Base-by-base conservation (phyloP, 768 basidiomycete species). In the Collybia nuda region DNA sequence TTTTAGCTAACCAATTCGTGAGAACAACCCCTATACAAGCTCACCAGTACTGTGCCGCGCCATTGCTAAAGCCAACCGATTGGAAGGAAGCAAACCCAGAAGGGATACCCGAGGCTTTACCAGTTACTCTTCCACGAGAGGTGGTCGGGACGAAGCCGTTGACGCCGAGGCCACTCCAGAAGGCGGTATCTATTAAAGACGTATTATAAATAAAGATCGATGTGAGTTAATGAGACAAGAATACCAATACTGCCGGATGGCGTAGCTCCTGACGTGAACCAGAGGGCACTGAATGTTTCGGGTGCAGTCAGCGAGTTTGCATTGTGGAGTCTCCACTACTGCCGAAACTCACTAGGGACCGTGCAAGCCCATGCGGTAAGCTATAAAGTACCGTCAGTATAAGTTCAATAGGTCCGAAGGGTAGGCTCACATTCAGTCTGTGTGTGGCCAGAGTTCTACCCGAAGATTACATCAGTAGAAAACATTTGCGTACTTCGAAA, bases 381-480 rank as follows among this genome's bases (percentile, higher is more conserved):
- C 64, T 66, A 40, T n/a, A 42, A 19, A 36, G n/a, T 18, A 28
- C 19, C 44, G 12, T 26, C 7, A 26, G 14, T 14, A 45, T 14
- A 11, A 18, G 15, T 22, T 41, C 28, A 29, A 35, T 21, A 3
- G 23, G 23, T 36, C 7, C 24, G 7, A 12, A 19, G 22, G 12
- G 58, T 57, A 42, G 50, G 39, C 59, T 18, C 42, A 68, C 68
- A 49, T 59, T 72, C 70, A 4, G 70, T 66, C 47, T 70, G 62
- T 32, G 65, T 67, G 40, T 72, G 69, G 6, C 70, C 70, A n/a
- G 70, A 70, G 53, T 72, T 72, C 70, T 62, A 15, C 11, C 17
- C 2, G 47, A 26, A 39, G 24, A 17, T 42, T 22, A 52, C 6
- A 6, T 19, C 2, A 23, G 40, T 18, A 23, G 5, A 12, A 2